Base-by-base conservation (phyloP, 2,329 filamentous ascomycete genomes). In the Pseudocercospora cruenta region DNA sequence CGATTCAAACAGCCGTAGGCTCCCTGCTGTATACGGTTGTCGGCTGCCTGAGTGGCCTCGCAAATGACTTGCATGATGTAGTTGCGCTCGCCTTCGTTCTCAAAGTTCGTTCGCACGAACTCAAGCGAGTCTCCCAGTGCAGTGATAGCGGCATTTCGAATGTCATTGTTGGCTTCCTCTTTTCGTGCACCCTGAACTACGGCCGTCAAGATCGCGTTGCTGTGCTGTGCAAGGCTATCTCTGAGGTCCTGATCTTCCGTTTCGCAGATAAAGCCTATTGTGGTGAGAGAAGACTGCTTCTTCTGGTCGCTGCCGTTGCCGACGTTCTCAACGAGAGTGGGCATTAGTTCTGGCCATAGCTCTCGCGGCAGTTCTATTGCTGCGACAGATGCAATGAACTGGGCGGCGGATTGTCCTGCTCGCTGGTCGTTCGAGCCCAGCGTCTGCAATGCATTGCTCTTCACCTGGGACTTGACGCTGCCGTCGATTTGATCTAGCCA, bases 61-160 rank as follows among this genome's bases (percentile, higher is more conserved):
- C 95, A 99, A 76, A 99, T 93, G 71, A 99, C 95, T 84, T 99
- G 95, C 95, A 99, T 99, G 78, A 99, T 99, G 85, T 98, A 99
- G 84, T 99, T 99, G 73, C 95, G 90, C 86, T 99, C 95, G 75
- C 94, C 95, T 82, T 99, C 95, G 76, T 98, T 95, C 82, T 97
- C 96, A 81, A 99, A 99, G 84, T 99, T 99, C 82, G 93, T 96
- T 71, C 93, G 89, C 65, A 99, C 94, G 77, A 99, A 99, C 81
- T 99, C 95, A 67, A 98, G 90, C 45, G 94, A 97, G 81, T 99
- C 95, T 74, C 94, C 92, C 53, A 99, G 90, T 54, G 95, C 95
- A 58, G 92, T 92, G 78, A 99, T 95, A 77, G 95, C 95, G 60
- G 95, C 93, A 73, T 93, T 87, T 71, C 95, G 92, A 67, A 99